Evolutionary conservation across 2,329 filamentous ascomycete species (phyloP), one percentile per base, ranked within the genome.

Genomic region (Neopestalotiopsis sp.): DNA sequence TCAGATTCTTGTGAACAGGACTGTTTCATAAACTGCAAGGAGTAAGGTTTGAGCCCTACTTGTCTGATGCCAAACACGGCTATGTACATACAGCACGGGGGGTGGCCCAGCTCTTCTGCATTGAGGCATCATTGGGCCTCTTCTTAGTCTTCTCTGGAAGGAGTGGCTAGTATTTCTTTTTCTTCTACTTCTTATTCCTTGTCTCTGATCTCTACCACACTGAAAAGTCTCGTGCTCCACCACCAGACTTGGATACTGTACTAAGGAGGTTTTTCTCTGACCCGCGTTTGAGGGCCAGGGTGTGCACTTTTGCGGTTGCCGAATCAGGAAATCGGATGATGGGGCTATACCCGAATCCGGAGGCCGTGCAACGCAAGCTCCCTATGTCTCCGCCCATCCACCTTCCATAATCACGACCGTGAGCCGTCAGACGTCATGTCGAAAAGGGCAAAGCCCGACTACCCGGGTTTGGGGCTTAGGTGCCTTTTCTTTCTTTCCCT

Each of bases 271-370:
- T 53, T 20, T 62, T 9, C 20, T 64, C 40, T 40, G n/a, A 64
- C 20, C 40, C 40, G 61, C 34, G 61, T 64, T 64, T 64, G 61
- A 64, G 40, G 61, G 40, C 34, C 61, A 20, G 64, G 64, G 53
- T 66, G 28, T 28, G 30, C 32, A 3, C 28, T 49, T 42, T 24
- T 7, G 34, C 53, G 65, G 65, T 61, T 67, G 56, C 65, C 65
- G 56, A 61, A 67, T 67, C 65, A 59, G 65, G 65, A 67, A 67
- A 67, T 61, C 65, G 32, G 53, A 59, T 30, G 45, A 49, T 67
- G 65, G 65, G 56, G 14, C 24, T 59, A 34, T 61, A 38, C 56
- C 63, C 49, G 32, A 32, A 66, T 66, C 45, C 63, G 63, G 63
- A 45, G 42, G 30, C 42, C 45, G 63, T 57, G 63, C 63, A 28